Percentiles rank a stretch among this genome's conserved stretches.
Evolutionary conservation across 2,329 filamentous ascomycete genomes (phyloP).

Genomic region (Tolypocladium tundrense): DNA sequence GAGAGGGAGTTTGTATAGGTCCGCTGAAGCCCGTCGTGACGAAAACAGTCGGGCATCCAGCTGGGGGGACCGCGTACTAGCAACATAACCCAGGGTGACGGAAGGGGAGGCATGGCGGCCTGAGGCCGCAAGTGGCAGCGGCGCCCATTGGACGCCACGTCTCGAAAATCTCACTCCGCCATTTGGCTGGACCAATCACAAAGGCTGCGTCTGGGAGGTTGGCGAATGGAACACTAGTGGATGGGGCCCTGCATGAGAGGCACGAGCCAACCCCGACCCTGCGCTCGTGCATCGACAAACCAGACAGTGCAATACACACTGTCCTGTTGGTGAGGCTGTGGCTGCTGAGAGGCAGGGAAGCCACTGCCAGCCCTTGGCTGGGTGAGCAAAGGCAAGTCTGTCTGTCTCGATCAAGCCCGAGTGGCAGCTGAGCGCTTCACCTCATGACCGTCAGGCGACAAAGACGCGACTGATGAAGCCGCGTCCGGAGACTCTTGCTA

Average conservation of each 20-base stretch:
- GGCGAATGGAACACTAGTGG: neutral
- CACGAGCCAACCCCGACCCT: neutral
- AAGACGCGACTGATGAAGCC: neutral
- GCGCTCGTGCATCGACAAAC: neutral
- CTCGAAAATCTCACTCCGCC: neutral
- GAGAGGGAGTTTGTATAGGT: constrained; percentile 1
- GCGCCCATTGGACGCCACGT: constrained; percentile 8
- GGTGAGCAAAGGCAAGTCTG: neutral
- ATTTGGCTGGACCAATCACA: constrained; percentile 2
- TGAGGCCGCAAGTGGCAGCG: constrained; percentile 3
- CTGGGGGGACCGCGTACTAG: constrained; percentile 8
- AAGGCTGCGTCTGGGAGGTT: accelerated
- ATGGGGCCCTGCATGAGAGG: neutral
- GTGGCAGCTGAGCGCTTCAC: neutral
- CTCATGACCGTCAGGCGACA: neutral
- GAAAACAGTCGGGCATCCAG: constrained; percentile 6
- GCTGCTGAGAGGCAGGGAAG: neutral
- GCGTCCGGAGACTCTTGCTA: neutral
- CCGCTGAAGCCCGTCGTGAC: constrained; percentile 4
- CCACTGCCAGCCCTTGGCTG: neutral
- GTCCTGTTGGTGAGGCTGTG: neutral
- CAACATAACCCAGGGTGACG: constrained; percentile 3
- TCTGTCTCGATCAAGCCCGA: neutral
- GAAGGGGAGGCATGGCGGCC: constrained; percentile 5
- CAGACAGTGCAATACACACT: neutral